Percentiles rank a stretch among this genome's conserved stretches.
phyloP scores from a whole-genome alignment of 2,329 filamentous ascomycete species.

The Colletotrichum kahawae region DNA sequence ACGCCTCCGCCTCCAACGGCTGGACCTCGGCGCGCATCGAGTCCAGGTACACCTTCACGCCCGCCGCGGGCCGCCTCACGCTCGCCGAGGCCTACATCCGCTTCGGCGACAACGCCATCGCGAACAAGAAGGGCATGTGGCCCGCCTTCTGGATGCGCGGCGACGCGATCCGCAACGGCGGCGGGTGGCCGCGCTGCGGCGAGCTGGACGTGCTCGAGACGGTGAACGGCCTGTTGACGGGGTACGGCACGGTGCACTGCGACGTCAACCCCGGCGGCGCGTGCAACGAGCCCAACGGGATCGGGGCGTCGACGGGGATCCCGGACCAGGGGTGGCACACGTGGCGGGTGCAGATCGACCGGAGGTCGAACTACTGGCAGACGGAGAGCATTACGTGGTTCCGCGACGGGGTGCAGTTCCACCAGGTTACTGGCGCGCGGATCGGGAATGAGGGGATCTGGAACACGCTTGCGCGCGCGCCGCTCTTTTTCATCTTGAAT shows the following conservation, averaged over 20 bases:
- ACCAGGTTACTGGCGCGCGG: constrained; percentile 45
- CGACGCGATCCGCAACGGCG: constrained; percentile 49
- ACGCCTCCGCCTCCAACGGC: constrained; percentile 35
- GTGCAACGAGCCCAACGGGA: constrained; percentile 53
- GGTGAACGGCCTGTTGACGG: constrained; percentile 49
- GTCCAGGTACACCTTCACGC: constrained; percentile 50
- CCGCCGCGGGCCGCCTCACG: constrained; percentile 42
- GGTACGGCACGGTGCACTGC: constrained; percentile 55
- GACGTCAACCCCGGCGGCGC: constrained; percentile 45
- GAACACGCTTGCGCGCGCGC: constrained; percentile 45
- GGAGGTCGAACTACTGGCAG: constrained; percentile 46
- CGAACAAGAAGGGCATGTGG: constrained; percentile 55
- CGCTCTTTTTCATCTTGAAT: constrained; percentile 52
- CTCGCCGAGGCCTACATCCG: constrained; percentile 50
- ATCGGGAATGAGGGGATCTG: constrained; percentile 47
- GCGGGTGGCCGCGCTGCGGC: constrained; percentile 52
- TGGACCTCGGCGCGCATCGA: constrained; percentile 59
- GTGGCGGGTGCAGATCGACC: constrained; percentile 54
- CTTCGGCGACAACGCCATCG: constrained; percentile 40
- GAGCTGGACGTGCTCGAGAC: constrained; percentile 58
- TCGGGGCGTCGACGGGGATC: constrained; percentile 39
- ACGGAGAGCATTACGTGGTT: constrained; percentile 55
- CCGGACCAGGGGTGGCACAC: constrained; percentile 50
- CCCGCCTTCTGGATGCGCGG: constrained; percentile 60
- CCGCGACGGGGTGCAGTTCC: constrained; percentile 48